Percentiles rank a stretch among this genome's conserved stretches.
phyloP scores from a whole-genome alignment of 164 flowering plant genomes.

The Malania oleifera region DNA sequence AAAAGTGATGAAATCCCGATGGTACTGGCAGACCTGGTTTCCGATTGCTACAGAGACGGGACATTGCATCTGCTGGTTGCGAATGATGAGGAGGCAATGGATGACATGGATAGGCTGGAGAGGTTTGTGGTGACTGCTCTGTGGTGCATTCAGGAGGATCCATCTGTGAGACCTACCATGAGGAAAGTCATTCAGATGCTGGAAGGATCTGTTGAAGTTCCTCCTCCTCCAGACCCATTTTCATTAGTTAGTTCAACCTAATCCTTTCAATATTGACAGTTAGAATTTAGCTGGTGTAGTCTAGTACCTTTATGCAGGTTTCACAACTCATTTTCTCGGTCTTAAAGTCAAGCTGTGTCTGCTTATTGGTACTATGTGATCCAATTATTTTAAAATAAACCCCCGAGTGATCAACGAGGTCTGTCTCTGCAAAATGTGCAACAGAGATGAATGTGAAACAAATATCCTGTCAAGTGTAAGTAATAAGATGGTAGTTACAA shows the following conservation, averaged over 20 bases:
- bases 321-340: too few relatives aligned
- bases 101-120: conserved; percentile 1
- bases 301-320: too few relatives aligned
- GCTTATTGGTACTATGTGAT: too few relatives aligned
- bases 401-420: too few relatives aligned
- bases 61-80: conserved; percentile 2
- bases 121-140: conserved; percentile 7
- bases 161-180: conserved; percentile 12
- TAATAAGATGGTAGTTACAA: too few relatives aligned
- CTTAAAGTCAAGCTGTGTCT: too few relatives aligned
- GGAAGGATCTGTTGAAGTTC: conserved; percentile 23
- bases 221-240: conserved; percentile 22
- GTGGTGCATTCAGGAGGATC: conserved; percentile 22
- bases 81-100: conserved; percentile 6
- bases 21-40: conserved; percentile 11
- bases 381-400: too few relatives aligned
- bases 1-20: background rate
- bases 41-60: conserved; percentile 7
- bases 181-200: conserved; percentile 13
- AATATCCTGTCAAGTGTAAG: too few relatives aligned
- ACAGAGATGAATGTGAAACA: too few relatives aligned
- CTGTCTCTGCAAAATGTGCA: too few relatives aligned
- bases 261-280: too few relatives aligned
- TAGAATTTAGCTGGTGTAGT: too few relatives aligned
- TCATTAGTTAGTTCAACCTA: background rate